Evolutionary conservation across 106 monocot genomes (phyloP).

Genomic region (Alisma plantagoaquatica): DNA sequence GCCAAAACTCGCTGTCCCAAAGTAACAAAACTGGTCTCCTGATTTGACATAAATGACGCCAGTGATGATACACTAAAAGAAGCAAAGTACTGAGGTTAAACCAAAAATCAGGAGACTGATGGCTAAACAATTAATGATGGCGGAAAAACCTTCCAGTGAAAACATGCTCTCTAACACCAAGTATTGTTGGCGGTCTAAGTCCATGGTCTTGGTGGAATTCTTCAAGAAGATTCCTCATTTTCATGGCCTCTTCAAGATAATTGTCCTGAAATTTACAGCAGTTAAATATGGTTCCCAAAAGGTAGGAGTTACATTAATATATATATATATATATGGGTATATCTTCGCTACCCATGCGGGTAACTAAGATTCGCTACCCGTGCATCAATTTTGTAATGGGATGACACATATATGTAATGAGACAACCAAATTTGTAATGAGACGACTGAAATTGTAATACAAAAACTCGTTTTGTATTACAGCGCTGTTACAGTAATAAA

Average conservation of each 20-base stretch:
- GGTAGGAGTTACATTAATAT: too few species aligned
- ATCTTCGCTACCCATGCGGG: too few species aligned
- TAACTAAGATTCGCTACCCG: too few species aligned
- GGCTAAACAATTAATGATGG: neutral
- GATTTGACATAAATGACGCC: conserved; percentile 97
- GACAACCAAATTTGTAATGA: too few species aligned
- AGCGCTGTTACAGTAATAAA: too few species aligned
- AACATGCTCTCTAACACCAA: conserved; percentile 94
- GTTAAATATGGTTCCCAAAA: too few species aligned
- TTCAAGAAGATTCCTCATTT: conserved; percentile 93
- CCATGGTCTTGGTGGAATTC: conserved; percentile 70
- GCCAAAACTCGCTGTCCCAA: conserved; percentile 93
- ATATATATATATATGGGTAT: too few species aligned
- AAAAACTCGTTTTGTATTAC: too few species aligned
- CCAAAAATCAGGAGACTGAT: neutral
- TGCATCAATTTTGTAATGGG: too few species aligned
- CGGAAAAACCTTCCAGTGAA: conserved; percentile 83
- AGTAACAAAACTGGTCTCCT: conserved; percentile 98
- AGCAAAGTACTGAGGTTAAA: neutral
- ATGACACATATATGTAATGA: too few species aligned
- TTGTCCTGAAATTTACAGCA: conserved; percentile 58
- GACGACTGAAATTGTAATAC: too few species aligned
- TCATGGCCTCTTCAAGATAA: conserved; percentile 96
- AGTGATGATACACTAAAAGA: conserved; percentile 76
- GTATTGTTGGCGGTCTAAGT: conserved; percentile 69